phyloP scores from a whole-genome alignment of 345 rosid genomes.

The Eucalyptus erythrocorys region DNA sequence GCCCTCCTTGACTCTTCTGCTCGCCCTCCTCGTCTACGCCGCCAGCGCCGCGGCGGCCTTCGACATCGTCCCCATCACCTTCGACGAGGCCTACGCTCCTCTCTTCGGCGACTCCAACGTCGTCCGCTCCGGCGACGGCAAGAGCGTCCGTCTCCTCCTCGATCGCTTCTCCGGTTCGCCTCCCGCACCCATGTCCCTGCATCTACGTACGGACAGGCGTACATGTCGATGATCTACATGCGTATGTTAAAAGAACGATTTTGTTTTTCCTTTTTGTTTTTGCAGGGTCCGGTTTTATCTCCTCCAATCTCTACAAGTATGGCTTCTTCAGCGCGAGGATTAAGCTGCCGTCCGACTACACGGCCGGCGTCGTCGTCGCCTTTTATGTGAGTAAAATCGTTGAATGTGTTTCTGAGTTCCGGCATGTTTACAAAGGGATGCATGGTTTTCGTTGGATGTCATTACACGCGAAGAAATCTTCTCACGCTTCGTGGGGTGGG shows the following conservation, averaged over 20 bases:
- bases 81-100: conserved; percentile 70
- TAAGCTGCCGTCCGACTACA: conserved; percentile 71
- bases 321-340: conserved; percentile 87
- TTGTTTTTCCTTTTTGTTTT: not conserved
- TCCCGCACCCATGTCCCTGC: not conserved
- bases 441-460: not conserved
- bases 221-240: not conserved
- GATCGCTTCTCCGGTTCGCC: conserved; percentile 58
- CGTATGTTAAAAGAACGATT: not conserved
- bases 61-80: conserved; percentile 43
- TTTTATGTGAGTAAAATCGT: conserved; percentile 46
- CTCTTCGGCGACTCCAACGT: conserved; percentile 83
- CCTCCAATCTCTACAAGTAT: conserved; percentile 68
- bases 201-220: not conserved
- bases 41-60: conserved; percentile 3
- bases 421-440: not conserved
- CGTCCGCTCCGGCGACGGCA: conserved; percentile 64
- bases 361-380: conserved; percentile 88
- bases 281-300: conserved; percentile 82
- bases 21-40: not conserved
- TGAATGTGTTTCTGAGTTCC: not conserved
- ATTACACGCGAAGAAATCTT: not conserved
- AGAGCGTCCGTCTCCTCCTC: conserved; percentile 79
- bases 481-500: not conserved
- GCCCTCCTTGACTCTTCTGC: not conserved